A percentile compares a stretch with the other conserved stretches of the same genome.
Conservation (phyloP, 2,329 filamentous ascomycete species). For the Chalara sp. region DNA sequence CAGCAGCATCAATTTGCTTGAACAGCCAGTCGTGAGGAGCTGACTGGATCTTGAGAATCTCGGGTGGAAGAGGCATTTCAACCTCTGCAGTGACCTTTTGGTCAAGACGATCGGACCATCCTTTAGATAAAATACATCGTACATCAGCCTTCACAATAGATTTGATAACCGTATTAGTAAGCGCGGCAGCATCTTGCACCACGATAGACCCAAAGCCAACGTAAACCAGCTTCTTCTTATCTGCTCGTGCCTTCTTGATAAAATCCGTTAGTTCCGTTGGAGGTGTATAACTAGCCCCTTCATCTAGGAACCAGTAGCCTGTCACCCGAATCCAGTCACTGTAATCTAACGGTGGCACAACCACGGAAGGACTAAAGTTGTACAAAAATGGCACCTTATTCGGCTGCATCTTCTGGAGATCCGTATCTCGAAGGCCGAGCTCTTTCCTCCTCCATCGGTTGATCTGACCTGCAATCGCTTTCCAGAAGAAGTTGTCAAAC, state of each 20-base stretch:
- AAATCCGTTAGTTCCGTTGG: conserved; percentile 72
- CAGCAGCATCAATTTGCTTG: conserved; percentile 83
- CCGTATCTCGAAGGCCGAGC: conserved; percentile 73
- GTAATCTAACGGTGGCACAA: conserved; percentile 90
- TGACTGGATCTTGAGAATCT: conserved; percentile 82
- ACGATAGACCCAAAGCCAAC: conserved; percentile 97
- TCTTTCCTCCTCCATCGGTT: conserved; percentile 86
- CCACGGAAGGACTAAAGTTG: conserved; percentile 91
- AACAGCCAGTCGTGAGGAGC: conserved; percentile 98
- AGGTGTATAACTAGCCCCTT: conserved; percentile 62
- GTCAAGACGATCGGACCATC: conserved; percentile 83
- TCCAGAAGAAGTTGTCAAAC: conserved; percentile 97
- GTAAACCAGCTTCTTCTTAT: conserved; percentile 89
- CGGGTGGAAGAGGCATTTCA: conserved; percentile 62
- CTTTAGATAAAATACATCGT: conserved; percentile 89
- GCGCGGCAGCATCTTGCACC: conserved; percentile 77
- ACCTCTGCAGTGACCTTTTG: conserved; percentile 45
- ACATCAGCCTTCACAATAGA: conserved; percentile 88
- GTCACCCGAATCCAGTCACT: conserved; percentile 97
- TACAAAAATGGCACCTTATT: conserved; percentile 99
- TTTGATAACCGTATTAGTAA: conserved; percentile 90
- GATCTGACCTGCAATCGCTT: conserved; percentile 81
- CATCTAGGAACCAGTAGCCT: conserved; percentile 96
- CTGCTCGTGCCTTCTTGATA: conserved; percentile 72
- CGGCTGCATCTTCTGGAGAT: conserved; percentile 82